Conservation (phyloP, 1,284 basidiomycete genomes). For the Ceratobasidium sp. region DNA sequence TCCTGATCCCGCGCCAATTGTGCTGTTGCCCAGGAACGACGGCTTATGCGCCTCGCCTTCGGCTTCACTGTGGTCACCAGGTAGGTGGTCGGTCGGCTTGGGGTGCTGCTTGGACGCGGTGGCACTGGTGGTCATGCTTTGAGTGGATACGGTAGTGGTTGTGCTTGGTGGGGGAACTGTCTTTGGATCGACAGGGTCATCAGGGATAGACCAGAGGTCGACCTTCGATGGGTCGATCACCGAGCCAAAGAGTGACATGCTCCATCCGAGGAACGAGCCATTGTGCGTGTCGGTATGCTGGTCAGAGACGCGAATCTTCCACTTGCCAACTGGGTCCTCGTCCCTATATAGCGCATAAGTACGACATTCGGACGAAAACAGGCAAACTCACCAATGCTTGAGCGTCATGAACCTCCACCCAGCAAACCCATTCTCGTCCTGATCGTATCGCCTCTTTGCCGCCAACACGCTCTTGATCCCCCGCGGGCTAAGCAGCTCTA, state of each 20-base stretch:
- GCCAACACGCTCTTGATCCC: constrained; percentile 88
- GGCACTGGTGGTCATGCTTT: constrained; percentile 48
- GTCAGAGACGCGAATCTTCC: constrained; percentile 89
- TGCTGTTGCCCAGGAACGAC: constrained; percentile 57
- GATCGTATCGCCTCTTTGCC: constrained; percentile 72
- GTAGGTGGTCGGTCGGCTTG: constrained; percentile 89
- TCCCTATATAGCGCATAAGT: constrained; percentile 66
- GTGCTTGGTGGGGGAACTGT: constrained; percentile 45
- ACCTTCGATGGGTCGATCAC: constrained; percentile 66
- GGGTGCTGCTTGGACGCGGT: constrained; percentile 64
- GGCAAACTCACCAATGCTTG: constrained; percentile 86
- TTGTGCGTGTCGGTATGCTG: constrained; percentile 64
- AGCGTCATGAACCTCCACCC: constrained; percentile 99
- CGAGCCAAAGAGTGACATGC: constrained; percentile 93
- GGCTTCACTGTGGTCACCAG: constrained; percentile 77
- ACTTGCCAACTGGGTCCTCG: constrained; percentile 90
- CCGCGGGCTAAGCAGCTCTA: constrained; percentile 84
- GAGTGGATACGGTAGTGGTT: constrained; percentile 43
- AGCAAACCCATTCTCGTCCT: constrained; percentile 73
- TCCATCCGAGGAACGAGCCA: constrained; percentile 91
- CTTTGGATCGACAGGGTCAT: constrained; percentile 48
- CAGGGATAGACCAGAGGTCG: constrained; percentile 4
- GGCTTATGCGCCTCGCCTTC: constrained; percentile 73
- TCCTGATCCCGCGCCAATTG: constrained; percentile 44
- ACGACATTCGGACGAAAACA: constrained; percentile 41